Evolutionary conservation across 371 early-diverging fungal species (phyloP), one percentile per base, ranked within the genome.

Genomic region (Zychaea mexicana): DNA sequence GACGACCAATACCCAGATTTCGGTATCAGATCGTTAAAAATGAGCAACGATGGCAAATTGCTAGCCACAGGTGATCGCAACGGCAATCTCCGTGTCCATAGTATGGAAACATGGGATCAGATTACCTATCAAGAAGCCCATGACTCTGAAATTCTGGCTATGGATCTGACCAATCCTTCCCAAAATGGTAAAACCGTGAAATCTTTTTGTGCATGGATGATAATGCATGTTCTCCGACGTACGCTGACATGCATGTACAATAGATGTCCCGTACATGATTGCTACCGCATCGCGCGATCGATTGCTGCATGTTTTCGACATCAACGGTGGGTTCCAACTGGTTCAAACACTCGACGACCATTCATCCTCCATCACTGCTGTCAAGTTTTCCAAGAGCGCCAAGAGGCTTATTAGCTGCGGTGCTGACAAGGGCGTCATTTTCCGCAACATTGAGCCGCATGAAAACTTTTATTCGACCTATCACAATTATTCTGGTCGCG

Each of bases 271-370:
- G 0, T 78, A 76, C 53, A 67, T 89, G 27, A 72, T 95, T 52
- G 92, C 93, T 6, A 90, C 94, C 0, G 92, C 90, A 2, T 88
- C 91, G 60, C 84, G 95, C 52, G 95, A 95, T 65, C 79, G 95
- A 52, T 71, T 94, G 7, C 68, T 95, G 1, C 95, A 95, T 61
- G 76, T 95, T 2, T 95, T 92, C 68, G 90, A 92, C 65, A 78
- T 89, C 12, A 66, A 70, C 12, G 61, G 63, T 22, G 74, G 81
- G 17, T 90, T 85, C 49, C 79, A 85, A 13, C 73, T 92, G 5
- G 70, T 90, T 2, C 92, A 93, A 63, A 94, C 93, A 24, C 72
- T 95, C 21, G 93, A 92, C 58, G 95, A 94, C 58, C 95, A 95
- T 66, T 92, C 95, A 12, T 90, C 94, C 0, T 91, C 94, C 3